These are phyloP conservation scores for Puccinia brachypodii DNA, from an alignment of 1,284 basidiomycete species.

Conservation along the genomic window DNA sequence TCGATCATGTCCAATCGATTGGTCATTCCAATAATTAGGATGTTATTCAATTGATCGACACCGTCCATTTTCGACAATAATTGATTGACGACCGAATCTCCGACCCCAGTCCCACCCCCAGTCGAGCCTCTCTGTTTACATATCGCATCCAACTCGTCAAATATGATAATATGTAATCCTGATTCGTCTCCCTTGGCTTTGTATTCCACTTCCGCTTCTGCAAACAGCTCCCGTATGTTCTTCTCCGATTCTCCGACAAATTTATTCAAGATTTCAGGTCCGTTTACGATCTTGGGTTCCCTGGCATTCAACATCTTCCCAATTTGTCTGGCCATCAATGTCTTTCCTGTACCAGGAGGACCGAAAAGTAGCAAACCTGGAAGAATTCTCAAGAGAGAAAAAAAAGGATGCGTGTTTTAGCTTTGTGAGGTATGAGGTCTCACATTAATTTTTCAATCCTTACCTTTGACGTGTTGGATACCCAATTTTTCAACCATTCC, in stretches of 20 bases:
- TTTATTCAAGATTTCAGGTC: slow-evolving; percentile 96
- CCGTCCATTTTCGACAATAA: slow-evolving; percentile 99
- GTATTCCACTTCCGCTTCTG: slow-evolving; percentile 98
- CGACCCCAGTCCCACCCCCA: slow-evolving; percentile 88
- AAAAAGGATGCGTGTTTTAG: neutral
- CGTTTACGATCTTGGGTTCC: slow-evolving; percentile 98
- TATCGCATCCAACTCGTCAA: slow-evolving; percentile 97
- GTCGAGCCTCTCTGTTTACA: slow-evolving; percentile 94
- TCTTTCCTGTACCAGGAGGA: slow-evolving; percentile 98
- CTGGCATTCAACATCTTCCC: slow-evolving; percentile 98
- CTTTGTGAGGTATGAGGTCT: neutral
- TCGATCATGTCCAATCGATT: slow-evolving; percentile 99
- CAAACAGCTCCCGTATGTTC: slow-evolving; percentile 96
- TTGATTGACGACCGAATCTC: slow-evolving; percentile 98
- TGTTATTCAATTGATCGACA: slow-evolving; percentile 98
- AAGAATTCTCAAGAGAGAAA: neutral
- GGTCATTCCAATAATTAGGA: slow-evolving; percentile 99
- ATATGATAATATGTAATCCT: slow-evolving; percentile 98
- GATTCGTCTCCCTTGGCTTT: slow-evolving; percentile 98
- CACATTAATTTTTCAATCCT: neutral
- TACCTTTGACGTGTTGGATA: slow-evolving; percentile 97
- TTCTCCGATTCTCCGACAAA: slow-evolving; percentile 98
- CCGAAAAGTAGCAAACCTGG: slow-evolving; percentile 89
- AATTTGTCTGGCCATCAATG: slow-evolving; percentile 95
- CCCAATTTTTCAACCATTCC: slow-evolving; percentile 95